Percentiles rank a stretch among this genome's conserved stretches.
These are phyloP conservation scores for Alliaria petiolata DNA, from an alignment of 345 rosid genomes.

Conservation along the genomic window DNA sequence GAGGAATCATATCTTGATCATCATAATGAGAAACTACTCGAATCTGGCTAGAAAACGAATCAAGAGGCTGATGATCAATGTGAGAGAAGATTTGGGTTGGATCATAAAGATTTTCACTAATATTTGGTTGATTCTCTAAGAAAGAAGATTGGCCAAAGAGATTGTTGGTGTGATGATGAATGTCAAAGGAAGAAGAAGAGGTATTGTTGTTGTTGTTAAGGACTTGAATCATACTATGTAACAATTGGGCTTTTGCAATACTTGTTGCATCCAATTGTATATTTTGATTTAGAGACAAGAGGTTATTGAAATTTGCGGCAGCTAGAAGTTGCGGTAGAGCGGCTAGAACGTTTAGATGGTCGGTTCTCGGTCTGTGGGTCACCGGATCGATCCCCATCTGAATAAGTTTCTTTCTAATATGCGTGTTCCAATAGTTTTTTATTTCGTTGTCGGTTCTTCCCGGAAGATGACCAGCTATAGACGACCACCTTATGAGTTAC, in stretches of 20 bases:
- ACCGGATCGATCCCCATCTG: slow-evolving; percentile 34
- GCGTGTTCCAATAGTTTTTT: slow-evolving; percentile 35
- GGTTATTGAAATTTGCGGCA: slow-evolving; percentile 47
- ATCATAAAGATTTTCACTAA: slow-evolving; percentile 18
- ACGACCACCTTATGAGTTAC: slow-evolving; percentile 31
- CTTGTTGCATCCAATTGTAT: slow-evolving; percentile 48
- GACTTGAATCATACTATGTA: slow-evolving; percentile 48
- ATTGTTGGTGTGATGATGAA: slow-evolving; percentile 27
- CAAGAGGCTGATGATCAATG: slow-evolving; percentile 24
- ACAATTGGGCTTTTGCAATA: slow-evolving; percentile 50
- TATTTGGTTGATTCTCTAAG: slow-evolving; percentile 28
- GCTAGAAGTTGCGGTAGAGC: slow-evolving; percentile 54
- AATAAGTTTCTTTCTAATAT: slow-evolving; percentile 34
- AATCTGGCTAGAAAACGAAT: slow-evolving; percentile 19
- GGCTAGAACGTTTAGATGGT: slow-evolving; percentile 47
- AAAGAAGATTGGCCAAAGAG: slow-evolving; percentile 28
- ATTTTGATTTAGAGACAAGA: slow-evolving; percentile 34
- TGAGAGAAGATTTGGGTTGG: slow-evolving; percentile 31
- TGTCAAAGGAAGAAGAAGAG: slow-evolving; percentile 22
- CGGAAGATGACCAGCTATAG: slow-evolving; percentile 37
- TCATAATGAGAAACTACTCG: slow-evolving; percentile 8
- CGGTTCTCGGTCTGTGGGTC: slow-evolving; percentile 35
- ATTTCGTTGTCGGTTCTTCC: slow-evolving; percentile 39
- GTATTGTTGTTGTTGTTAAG: slow-evolving; percentile 25
- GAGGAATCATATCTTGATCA: slow-evolving; percentile 34